Evolutionary conservation across 768 basidiomycete genomes (phyloP), one percentile per base, ranked within the genome.

Genomic region (Collybiopsis confluens): DNA sequence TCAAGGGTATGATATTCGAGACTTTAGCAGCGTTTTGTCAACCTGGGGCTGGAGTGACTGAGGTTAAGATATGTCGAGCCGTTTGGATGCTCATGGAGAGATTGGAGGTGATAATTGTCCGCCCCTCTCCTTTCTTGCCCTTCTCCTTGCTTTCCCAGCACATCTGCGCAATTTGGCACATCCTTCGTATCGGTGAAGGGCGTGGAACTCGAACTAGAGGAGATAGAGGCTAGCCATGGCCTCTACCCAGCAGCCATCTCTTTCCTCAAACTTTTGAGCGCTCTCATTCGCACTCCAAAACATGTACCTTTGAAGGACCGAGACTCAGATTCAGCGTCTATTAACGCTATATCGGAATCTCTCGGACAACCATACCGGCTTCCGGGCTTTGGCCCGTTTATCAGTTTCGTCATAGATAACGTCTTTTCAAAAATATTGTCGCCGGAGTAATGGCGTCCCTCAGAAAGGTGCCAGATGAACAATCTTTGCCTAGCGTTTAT

Each of bases 191-290:
- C 85, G 20, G 79, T 80, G 10, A 88, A 86, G 62, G 92, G 94
- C 0, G 85, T 93, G 3, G 86, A 95, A 58, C 79, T 88, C 4
- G 92, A 96, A 65, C 70, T 98, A 58, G 92, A 94, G 59, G 87
- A 92, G 59, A 82, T 94, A 49, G 95, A 98, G 68, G 73, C 89
- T 13, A 75, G 78, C 3, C 82, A 86, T 64, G 80, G 81, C 66
- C 63, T 87, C 53, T 98, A 96, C 67, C 93, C 95, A 0, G 81
- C 91, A 7, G 96, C 95, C 0, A 86, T 91, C 20, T 86, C 95
- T 0, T 96, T 98, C 73, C 70, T 98, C 46, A 79, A 81, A 54
- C 79, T 98, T 42, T 80, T 98, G 56, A 79, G 80, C 60, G 85
- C 90, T 0, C 79, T 98, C 54, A 76, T 98, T 24, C 92, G 92